Conservation (phyloP, 306 rosid species). For the Vigna hirtella region DNA sequence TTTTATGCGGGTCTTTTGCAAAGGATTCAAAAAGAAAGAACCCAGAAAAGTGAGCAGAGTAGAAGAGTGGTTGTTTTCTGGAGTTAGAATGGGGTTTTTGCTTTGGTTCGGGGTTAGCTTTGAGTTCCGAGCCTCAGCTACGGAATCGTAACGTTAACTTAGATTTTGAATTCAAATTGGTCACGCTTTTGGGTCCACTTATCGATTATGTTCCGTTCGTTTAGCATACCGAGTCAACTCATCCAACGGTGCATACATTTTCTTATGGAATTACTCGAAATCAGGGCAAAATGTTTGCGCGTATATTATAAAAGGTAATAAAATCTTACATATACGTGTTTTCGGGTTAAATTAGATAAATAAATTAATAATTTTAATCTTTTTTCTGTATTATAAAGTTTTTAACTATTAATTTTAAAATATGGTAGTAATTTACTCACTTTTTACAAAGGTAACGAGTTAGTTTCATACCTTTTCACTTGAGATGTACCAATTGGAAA, state of each 20-base stretch:
- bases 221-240: conserved; percentile 26
- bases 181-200: conserved; percentile 35
- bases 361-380: not conserved
- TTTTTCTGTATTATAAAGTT: not conserved
- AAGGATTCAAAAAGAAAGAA: conserved; percentile 30
- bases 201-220: not conserved
- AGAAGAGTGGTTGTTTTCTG: conserved; percentile 11
- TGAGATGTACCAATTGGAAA: not conserved
- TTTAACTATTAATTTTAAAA: not conserved
- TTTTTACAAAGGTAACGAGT: not conserved
- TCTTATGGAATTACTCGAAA: not conserved
- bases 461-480: not conserved
- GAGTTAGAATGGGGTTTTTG: conserved; percentile 20
- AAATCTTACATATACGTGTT: not conserved
- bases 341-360: not conserved
- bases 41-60: conserved; percentile 27
- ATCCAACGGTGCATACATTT: not conserved
- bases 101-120: conserved; percentile 42
- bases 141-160: conserved; percentile 49
- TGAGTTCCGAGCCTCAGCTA: conserved; percentile 40
- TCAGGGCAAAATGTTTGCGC: conserved; percentile 2
- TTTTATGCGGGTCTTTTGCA: conserved; percentile 26
- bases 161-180: conserved; percentile 50
- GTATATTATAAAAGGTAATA: not conserved
- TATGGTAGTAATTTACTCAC: not conserved